Base-by-base conservation (phyloP, 306 rosid species). In the Comarum palustre region DNA sequence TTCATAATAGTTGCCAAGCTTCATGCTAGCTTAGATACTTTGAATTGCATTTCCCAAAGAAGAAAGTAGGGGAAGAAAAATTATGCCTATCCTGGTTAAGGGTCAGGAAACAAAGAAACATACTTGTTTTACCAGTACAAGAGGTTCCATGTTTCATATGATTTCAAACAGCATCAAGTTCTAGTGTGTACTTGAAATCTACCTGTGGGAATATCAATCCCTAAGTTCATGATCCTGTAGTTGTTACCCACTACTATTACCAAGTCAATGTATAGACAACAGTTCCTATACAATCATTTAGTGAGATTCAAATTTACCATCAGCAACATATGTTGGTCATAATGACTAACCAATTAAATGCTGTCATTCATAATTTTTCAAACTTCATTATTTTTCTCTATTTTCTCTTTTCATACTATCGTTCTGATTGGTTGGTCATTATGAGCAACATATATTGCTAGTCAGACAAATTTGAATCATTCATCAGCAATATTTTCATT, bases 181-280 rank as follows among this genome's bases (percentile, higher is more conserved):
- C 41, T 12, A 25, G 9, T 57, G 9, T 57, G 19, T 15, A 61
- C 2, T 17, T 13, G 4, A 61, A 34, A 61, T 31, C 43, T 34
- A 61, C 67, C 8, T 61, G 38, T 5, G 11, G 63, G 64, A 34
- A 59, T 59, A 59, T 31, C 65, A 59, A 27, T 59, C 65, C 2
- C 39, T 27, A 27, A 58, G 39, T 27, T 13, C 12, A 32, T 61
- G 66, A 61, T 61, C 66, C 13, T 16, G 17, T 17, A 41, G 45
- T 41, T 41, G 4, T 41, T 4, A 17, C 25, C 38, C 20, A 17
- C 25, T 16, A 61, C 25, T 34, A 32, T 32, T 34, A 61, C 43
- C 67, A 61, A 61, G 67, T 61, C 67, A 32, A 61, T 31, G 20
- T 60, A 31, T 31, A 38, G 25, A 61, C 67, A 61, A 61, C 67